A percentile compares a stretch with the other conserved stretches of the same genome.
These are phyloP conservation scores for Cyberlindnera petersonii DNA, from an alignment of 805 yeast species.

Conservation along the genomic window DNA sequence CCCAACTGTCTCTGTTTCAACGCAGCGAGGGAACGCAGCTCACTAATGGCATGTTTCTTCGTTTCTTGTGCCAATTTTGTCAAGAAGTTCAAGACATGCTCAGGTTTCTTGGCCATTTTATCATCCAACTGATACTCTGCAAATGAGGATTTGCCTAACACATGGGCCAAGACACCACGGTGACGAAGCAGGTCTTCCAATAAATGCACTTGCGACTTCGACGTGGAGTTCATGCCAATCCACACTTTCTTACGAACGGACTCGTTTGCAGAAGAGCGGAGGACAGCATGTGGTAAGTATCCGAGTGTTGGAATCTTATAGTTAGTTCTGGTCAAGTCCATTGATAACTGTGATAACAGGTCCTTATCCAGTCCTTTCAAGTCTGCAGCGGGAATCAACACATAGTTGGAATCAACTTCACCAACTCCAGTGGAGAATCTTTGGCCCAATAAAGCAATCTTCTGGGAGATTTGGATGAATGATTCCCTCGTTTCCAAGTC, in stretches of 20 bases:
- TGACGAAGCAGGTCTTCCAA: slow-evolving; percentile 58
- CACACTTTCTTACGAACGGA: slow-evolving; percentile 64
- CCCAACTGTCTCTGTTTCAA: slow-evolving; percentile 32
- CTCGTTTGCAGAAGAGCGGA: slow-evolving; percentile 55
- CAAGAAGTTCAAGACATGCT: slow-evolving; percentile 69
- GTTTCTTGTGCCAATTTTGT: slow-evolving; percentile 50
- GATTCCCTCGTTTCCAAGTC: slow-evolving; percentile 54
- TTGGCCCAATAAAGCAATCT: slow-evolving; percentile 78
- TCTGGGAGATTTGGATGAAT: slow-evolving; percentile 76
- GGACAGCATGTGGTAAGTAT: slow-evolving; percentile 57
- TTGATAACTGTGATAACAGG: slow-evolving; percentile 28
- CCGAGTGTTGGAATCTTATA: slow-evolving; percentile 59
- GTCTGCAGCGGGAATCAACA: slow-evolving; percentile 22
- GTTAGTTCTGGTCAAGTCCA: slow-evolving; percentile 36
- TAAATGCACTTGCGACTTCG: slow-evolving; percentile 54
- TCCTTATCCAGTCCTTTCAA: slow-evolving; percentile 22
- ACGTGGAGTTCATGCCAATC: slow-evolving; percentile 67
- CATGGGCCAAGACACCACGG: slow-evolving; percentile 65
- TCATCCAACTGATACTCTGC: slow-evolving; percentile 81
- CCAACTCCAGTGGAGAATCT: slow-evolving; percentile 44
- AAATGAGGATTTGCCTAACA: slow-evolving; percentile 67
- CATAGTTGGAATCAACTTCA: slow-evolving; percentile 16
- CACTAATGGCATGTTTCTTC: slow-evolving; percentile 52
- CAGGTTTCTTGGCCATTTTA: slow-evolving; percentile 84
- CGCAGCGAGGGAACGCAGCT: slow-evolving; percentile 47